These are phyloP conservation scores for Talaromyces borbonicus DNA, from an alignment of 495 filamentous ascomycete genomes.

Conservation along the genomic window DNA sequence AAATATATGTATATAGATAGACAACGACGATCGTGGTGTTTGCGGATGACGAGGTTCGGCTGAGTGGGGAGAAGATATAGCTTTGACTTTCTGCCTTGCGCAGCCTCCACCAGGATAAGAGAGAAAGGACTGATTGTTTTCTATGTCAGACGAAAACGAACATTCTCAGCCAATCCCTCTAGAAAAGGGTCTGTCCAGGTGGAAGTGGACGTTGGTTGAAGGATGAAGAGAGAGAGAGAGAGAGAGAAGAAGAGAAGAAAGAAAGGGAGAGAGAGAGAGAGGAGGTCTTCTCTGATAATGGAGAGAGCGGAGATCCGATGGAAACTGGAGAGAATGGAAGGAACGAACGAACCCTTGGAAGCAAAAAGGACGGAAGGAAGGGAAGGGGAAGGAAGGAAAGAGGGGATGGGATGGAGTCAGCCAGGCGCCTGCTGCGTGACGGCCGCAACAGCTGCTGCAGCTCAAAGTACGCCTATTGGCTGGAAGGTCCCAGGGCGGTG, in stretches of 20 bases:
- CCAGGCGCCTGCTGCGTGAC: conserved; percentile 22
- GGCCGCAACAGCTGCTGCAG: conserved; percentile 17
- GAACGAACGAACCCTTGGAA: too few relatives aligned
- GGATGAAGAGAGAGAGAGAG: not conserved
- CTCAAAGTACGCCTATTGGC: conserved; percentile 9
- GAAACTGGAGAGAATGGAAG: too few relatives aligned
- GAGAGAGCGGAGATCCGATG: too few relatives aligned
- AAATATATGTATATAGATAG: too few relatives aligned
- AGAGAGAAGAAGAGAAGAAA: not conserved
- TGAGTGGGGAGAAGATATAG: conserved; percentile 1
- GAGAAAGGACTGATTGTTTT: not conserved
- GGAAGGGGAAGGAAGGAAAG: not conserved
- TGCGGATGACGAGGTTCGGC: too few relatives aligned
- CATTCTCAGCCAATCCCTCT: conserved; percentile 2
- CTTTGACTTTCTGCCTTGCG: not conserved
- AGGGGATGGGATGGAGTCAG: not conserved
- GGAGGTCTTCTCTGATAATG: too few relatives aligned
- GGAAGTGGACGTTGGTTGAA: not conserved
- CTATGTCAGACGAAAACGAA: not conserved
- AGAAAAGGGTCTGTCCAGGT: not conserved
- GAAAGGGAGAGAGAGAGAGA: not conserved
- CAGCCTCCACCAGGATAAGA: not conserved
- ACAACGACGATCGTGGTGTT: too few relatives aligned
- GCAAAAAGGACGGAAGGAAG: not conserved
- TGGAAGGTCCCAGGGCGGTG: conserved; percentile 2